A percentile compares a stretch with the other conserved stretches of the same genome.
Evolutionary conservation across 495 filamentous ascomycete genomes (phyloP).

Genomic region (Tetracladium setigerum): DNA sequence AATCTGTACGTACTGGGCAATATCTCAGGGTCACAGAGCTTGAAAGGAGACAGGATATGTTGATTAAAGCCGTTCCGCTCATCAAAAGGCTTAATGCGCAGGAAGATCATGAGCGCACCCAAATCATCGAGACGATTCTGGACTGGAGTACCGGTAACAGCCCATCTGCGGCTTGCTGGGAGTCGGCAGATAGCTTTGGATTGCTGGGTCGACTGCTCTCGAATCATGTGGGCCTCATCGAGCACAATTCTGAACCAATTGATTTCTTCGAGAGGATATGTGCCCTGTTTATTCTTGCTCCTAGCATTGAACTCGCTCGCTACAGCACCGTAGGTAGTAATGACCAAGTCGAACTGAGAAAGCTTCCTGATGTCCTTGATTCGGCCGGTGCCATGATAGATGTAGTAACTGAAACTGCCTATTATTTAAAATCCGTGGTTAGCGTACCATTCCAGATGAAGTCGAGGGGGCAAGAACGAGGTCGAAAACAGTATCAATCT

Average conservation of each 20-base stretch:
- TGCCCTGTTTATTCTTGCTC: conserved; percentile 46
- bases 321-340: conserved; percentile 89
- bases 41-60: conserved; percentile 76
- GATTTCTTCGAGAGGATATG: conserved; percentile 63
- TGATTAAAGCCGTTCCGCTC: conserved; percentile 65
- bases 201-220: conserved; percentile 70
- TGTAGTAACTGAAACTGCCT: conserved; percentile 55
- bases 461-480: no score
- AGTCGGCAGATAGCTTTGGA: conserved; percentile 81
- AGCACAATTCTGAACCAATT: conserved; percentile 94
- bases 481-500: no score
- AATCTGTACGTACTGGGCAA: no score
- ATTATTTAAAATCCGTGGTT: no score
- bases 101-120: conserved; percentile 80
- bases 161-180: conserved; percentile 79
- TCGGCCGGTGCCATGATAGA: conserved; percentile 78
- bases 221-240: conserved; percentile 92
- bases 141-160: conserved; percentile 87
- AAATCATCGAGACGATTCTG: conserved; percentile 92
- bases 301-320: conserved; percentile 64
- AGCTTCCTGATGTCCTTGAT: conserved; percentile 59
- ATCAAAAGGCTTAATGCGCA: conserved; percentile 81
- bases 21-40: conserved; percentile 70
- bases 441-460: no score
- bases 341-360: conserved; percentile 68